Conservation (phyloP, 2,329 filamentous ascomycete genomes). For the Sporothrix phasma region DNA sequence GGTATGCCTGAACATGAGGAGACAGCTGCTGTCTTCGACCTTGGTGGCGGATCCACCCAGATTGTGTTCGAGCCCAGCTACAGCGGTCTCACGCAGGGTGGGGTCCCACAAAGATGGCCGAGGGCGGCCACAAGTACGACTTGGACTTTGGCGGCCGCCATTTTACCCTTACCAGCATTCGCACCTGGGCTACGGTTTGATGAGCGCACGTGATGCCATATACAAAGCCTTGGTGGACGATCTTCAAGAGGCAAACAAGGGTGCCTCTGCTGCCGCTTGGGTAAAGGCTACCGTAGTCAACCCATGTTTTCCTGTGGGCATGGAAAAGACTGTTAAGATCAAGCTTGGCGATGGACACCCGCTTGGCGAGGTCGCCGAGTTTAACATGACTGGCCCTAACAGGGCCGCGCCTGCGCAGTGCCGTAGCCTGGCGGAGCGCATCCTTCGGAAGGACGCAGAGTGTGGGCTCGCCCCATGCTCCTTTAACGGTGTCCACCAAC, state of each 20-base stretch:
- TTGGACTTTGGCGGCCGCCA: conserved; percentile 77
- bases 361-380: conserved; percentile 52
- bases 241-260: conserved; percentile 52
- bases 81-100: conserved; percentile 58
- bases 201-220: conserved; percentile 84
- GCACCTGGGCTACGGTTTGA: conserved; percentile 91
- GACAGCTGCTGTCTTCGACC: conserved; percentile 90
- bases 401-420: conserved; percentile 73
- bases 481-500: conserved; percentile 96
- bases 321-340: conserved; percentile 63
- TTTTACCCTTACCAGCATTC: conserved; percentile 97
- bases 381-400: conserved; percentile 82
- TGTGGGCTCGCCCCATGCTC: conserved; percentile 88
- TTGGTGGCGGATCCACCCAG: conserved; percentile 93
- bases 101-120: conserved; percentile 78
- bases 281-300: conserved; percentile 62
- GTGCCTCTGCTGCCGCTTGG: conserved; percentile 53
- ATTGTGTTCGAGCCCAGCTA: conserved; percentile 98
- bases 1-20: conserved; percentile 81
- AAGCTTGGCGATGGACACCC: conserved; percentile 56
- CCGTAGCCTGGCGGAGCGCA: conserved; percentile 80
- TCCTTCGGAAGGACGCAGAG: conserved; percentile 73
- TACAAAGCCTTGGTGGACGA: conserved; percentile 67
- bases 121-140: conserved; percentile 92
- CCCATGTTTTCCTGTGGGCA: conserved; percentile 77